Percentiles rank a stretch among this genome's conserved stretches.
These are phyloP conservation scores for Oidiodendron maius DNA, from an alignment of 495 filamentous ascomycete genomes.

Conservation along the genomic window DNA sequence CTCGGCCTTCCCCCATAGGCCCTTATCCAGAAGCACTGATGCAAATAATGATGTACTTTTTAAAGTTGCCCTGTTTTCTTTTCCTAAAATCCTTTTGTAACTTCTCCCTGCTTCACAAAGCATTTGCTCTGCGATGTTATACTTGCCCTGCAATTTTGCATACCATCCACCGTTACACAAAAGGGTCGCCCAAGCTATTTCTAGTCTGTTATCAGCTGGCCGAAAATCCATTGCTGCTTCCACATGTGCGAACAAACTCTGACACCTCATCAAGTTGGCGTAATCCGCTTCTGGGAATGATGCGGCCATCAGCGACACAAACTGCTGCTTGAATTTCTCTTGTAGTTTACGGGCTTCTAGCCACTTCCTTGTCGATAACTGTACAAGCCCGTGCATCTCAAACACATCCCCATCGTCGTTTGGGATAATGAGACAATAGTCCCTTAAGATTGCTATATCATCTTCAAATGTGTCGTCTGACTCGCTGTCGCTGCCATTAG, in stretches of 20 bases:
- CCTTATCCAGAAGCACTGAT: slow-evolving; percentile 16
- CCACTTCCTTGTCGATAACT: slow-evolving; percentile 36
- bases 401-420: slow-evolving; percentile 20
- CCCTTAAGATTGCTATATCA: slow-evolving; percentile 30
- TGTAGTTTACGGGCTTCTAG: slow-evolving; percentile 25
- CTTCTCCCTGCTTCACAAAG: no score
- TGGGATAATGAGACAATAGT: slow-evolving; percentile 33
- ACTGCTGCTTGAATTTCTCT: slow-evolving; percentile 29
- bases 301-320: slow-evolving; percentile 27
- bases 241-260: slow-evolving; percentile 16
- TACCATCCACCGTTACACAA: no score
- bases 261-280: slow-evolving; percentile 22
- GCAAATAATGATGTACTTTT: neutral
- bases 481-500: slow-evolving; percentile 5
- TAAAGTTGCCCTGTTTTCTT: neutral
- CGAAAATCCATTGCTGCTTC: no score
- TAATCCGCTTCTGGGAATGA: slow-evolving; percentile 31
- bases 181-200: no score
- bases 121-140: no score
- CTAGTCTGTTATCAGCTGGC: no score
- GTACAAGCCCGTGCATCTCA: slow-evolving; percentile 42
- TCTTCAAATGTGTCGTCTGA: slow-evolving; percentile 31
- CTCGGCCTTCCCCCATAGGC: slow-evolving; percentile 24
- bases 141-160: no score
- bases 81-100: no score